A percentile compares a stretch with the other conserved stretches of the same genome.
These are phyloP conservation scores for Arabidopsis suecica DNA, from an alignment of 345 rosid genomes.

Conservation along the genomic window DNA sequence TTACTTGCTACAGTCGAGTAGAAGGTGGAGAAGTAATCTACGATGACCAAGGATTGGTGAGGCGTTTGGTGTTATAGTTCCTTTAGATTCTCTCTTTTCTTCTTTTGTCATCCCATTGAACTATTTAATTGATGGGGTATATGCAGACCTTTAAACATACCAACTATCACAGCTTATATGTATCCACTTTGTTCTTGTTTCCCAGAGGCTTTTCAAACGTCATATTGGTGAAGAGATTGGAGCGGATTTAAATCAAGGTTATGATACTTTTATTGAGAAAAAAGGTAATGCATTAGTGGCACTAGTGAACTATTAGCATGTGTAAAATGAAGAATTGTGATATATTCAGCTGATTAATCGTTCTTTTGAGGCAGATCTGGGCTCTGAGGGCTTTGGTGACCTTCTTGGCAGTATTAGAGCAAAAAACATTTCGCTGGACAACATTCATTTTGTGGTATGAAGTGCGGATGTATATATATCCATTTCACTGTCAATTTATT, in stretches of 20 bases:
- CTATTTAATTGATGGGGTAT: constrained; percentile 1
- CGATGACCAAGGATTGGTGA: constrained; percentile 82
- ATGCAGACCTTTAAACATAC: not conserved
- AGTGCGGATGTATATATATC: constrained; percentile 30
- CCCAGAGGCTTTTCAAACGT: constrained; percentile 90
- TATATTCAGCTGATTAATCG: constrained; percentile 35
- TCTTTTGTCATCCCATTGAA: not conserved
- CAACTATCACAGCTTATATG: constrained; percentile 29
- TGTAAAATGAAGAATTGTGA: constrained; percentile 8
- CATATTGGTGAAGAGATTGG: constrained; percentile 77
- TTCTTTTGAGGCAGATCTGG: constrained; percentile 64
- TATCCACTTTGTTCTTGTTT: constrained; percentile 30
- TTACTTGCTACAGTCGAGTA: constrained; percentile 84
- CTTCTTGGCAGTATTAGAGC: constrained; percentile 85
- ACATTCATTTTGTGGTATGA: constrained; percentile 97
- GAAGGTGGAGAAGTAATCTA: constrained; percentile 87
- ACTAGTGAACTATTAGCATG: not conserved
- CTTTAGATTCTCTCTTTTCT: constrained; percentile 17
- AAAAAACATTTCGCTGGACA: constrained; percentile 78
- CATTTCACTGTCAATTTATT: constrained; percentile 3
- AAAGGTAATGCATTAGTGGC: constrained; percentile 64
- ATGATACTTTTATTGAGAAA: constrained; percentile 79
- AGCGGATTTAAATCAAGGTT: constrained; percentile 94
- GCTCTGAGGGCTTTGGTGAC: constrained; percentile 89
- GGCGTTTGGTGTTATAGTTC: constrained; percentile 42